Conservation (phyloP, 345 rosid species). For the Cardamine resedifolia region DNA sequence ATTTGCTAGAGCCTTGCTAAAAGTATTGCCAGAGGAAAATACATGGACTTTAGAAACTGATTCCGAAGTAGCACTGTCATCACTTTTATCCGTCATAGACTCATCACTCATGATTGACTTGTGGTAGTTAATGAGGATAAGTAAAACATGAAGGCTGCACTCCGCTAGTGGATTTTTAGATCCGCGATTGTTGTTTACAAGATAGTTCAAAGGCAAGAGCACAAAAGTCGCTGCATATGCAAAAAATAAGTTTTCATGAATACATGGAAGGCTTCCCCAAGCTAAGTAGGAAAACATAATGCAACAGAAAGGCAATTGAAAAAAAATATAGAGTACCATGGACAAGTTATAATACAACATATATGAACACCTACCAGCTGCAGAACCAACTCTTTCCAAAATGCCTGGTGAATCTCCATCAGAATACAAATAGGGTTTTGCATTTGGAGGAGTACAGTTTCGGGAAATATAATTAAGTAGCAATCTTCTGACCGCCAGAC, state of each 20-base stretch:
- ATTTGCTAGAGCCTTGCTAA: constrained; percentile 80
- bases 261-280: background rate
- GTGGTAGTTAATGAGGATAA: constrained; percentile 79
- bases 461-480: constrained; percentile 68
- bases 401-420: constrained; percentile 69
- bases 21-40: constrained; percentile 69
- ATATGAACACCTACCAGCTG: constrained; percentile 65
- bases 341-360: background rate
- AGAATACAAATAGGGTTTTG: constrained; percentile 53
- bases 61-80: constrained; percentile 60
- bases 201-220: constrained; percentile 76
- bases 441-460: constrained; percentile 47
- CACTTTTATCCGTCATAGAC: constrained; percentile 57
- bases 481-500: constrained; percentile 62
- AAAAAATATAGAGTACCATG: constrained; percentile 12
- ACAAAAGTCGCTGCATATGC: constrained; percentile 78
- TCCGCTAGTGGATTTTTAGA: constrained; percentile 68
- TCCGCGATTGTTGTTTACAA: constrained; percentile 66
- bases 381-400: constrained; percentile 85
- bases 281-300: background rate
- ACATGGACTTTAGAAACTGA: constrained; percentile 54
- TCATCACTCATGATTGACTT: constrained; percentile 61
- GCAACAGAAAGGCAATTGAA: background rate
- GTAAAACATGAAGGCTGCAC: constrained; percentile 78
- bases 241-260: constrained; percentile 18